phyloP scores from a whole-genome alignment of 164 flowering plant genomes.

The Houttuynia cordata region DNA sequence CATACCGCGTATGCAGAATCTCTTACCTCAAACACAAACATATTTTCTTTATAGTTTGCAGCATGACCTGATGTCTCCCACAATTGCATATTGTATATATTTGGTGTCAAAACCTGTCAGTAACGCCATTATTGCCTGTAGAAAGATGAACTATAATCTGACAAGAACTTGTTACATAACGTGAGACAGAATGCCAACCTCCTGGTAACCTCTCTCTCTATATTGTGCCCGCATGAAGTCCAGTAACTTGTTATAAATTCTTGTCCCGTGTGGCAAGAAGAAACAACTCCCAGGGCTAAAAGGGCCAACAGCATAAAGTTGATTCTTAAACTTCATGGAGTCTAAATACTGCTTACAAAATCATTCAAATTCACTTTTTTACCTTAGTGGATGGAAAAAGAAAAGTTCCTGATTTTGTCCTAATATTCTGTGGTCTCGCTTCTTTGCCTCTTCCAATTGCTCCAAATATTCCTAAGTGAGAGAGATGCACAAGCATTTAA shows the following conservation, averaged over 20 bases:
- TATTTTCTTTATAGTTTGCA: constrained; percentile 88
- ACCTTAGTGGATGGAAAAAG: constrained; percentile 93
- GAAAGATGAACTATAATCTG: neutral
- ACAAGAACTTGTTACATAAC: neutral
- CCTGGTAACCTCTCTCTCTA: constrained; percentile 80
- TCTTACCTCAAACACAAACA: constrained; percentile 88
- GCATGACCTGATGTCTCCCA: constrained; percentile 99
- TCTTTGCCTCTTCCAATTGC: constrained; percentile 80
- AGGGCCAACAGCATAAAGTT: constrained; percentile 1
- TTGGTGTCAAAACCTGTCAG: constrained; percentile 76
- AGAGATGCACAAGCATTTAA: neutral
- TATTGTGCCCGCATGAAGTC: constrained; percentile 63
- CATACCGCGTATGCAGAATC: neutral
- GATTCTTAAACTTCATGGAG: neutral
- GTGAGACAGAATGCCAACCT: constrained; percentile 30
- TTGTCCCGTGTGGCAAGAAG: constrained; percentile 84
- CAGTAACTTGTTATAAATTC: constrained; percentile 81
- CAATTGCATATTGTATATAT: constrained; percentile 92
- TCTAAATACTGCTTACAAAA: neutral
- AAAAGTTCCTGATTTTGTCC: constrained; percentile 92
- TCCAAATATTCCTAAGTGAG: constrained; percentile 55
- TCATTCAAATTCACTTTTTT: constrained; percentile 4
- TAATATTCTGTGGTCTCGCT: constrained; percentile 77
- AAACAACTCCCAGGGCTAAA: constrained; percentile 99
- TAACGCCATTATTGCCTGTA: neutral